These are phyloP conservation scores for Ceratobasidium papillatum DNA, from an alignment of 1,284 basidiomycete genomes.

Conservation along the genomic window DNA sequence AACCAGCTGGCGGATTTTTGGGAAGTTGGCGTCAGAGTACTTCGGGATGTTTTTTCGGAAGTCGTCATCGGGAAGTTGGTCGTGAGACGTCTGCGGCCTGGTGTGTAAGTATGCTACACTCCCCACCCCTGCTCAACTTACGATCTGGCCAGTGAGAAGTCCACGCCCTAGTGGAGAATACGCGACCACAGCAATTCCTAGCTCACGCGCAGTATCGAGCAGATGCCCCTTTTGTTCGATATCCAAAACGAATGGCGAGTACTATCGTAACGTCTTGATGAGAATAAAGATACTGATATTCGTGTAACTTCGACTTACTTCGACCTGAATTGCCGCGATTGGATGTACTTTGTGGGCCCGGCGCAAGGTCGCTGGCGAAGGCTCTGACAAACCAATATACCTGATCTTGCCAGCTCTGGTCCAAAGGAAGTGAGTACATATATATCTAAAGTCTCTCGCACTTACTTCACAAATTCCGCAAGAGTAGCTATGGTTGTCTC, in stretches of 20 bases:
- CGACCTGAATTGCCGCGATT: constrained; percentile 32
- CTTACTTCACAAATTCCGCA: constrained; percentile 63
- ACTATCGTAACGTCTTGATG: constrained; percentile 18
- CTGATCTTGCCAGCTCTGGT: constrained; percentile 63
- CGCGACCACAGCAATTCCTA: constrained; percentile 35
- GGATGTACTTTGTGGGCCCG: constrained; percentile 57
- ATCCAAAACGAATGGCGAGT: constrained; percentile 40
- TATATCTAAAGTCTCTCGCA: not conserved
- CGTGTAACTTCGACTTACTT: constrained; percentile 22
- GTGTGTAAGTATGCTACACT: not conserved
- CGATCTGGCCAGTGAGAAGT: constrained; percentile 51
- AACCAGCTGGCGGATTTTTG: constrained; percentile 63
- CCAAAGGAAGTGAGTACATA: not conserved
- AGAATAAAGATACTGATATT: not conserved
- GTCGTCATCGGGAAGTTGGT: constrained; percentile 28
- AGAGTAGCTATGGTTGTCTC: constrained; percentile 58
- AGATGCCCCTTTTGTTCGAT: constrained; percentile 36
- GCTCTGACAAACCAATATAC: constrained; percentile 70
- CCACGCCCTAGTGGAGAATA: constrained; percentile 50
- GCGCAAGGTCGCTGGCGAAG: constrained; percentile 64
- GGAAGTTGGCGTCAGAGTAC: constrained; percentile 62
- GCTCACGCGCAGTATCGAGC: constrained; percentile 38
- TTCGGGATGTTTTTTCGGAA: constrained; percentile 38
- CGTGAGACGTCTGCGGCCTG: constrained; percentile 15
- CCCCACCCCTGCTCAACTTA: not conserved